Percentiles rank a stretch among this genome's conserved stretches.
Evolutionary conservation across 805 yeast genomes (phyloP).

Genomic region (Zygoascus tannicola): DNA sequence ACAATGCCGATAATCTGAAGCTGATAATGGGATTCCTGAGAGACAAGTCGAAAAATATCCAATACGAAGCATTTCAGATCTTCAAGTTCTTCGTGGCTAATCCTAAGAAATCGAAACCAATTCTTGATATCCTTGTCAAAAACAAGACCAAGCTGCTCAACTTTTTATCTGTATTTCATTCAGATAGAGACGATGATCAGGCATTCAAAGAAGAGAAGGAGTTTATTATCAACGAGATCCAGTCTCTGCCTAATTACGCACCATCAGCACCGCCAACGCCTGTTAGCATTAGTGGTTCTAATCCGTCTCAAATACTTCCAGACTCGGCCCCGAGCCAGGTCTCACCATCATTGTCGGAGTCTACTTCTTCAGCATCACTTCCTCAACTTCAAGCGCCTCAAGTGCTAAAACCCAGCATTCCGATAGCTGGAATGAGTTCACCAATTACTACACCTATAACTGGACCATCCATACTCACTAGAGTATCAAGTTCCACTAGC

Average conservation of each 20-base stretch:
- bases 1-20: conserved; percentile 73
- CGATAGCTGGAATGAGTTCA: background rate
- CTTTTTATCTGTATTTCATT: conserved; percentile 58
- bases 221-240: conserved; percentile 68
- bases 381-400: conserved; percentile 10
- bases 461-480: background rate
- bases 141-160: conserved; percentile 68
- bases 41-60: conserved; percentile 83
- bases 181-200: conserved; percentile 52
- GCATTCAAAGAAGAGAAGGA: conserved; percentile 69
- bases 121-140: conserved; percentile 71
- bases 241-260: conserved; percentile 23
- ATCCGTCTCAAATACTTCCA: background rate
- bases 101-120: conserved; percentile 75
- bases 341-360: too few species aligned
- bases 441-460: background rate
- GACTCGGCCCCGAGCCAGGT: too few species aligned
- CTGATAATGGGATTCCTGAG: conserved; percentile 76
- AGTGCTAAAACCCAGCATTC: conserved; percentile 7
- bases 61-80: conserved; percentile 83
- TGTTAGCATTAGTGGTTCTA: too few species aligned
- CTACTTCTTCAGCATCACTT: too few species aligned
- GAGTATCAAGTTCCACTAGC: too few species aligned
- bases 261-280: conserved; percentile 4
- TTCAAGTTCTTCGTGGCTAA: conserved; percentile 95